Percentiles rank a stretch among this genome's conserved stretches.
phyloP scores from a whole-genome alignment of 345 rosid genomes.

The Citrus unshiu region DNA sequence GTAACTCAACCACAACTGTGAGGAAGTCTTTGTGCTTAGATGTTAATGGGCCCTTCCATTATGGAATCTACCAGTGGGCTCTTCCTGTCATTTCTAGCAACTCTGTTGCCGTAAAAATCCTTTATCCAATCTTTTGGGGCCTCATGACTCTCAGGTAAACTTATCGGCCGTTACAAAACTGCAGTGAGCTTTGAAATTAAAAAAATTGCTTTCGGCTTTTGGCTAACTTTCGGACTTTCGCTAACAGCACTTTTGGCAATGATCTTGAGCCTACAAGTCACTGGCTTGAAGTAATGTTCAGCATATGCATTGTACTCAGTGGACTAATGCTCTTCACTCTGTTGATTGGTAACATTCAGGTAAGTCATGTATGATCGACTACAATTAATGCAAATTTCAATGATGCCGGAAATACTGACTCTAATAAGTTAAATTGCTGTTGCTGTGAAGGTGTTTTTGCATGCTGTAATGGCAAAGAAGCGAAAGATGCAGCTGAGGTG shows the following conservation, averaged over 20 bases:
- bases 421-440: slow-evolving; percentile 20
- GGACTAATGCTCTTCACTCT: slow-evolving; percentile 63
- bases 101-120: slow-evolving; percentile 44
- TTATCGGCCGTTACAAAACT: not conserved
- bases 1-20: slow-evolving; percentile 18
- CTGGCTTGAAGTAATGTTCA: slow-evolving; percentile 53
- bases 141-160: slow-evolving; percentile 51
- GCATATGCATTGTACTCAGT: slow-evolving; percentile 45
- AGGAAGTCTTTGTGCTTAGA: slow-evolving; percentile 46
- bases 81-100: slow-evolving; percentile 55
- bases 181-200: not conserved
- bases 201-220: not conserved
- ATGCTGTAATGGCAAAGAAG: slow-evolving; percentile 74
- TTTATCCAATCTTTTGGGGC: slow-evolving; percentile 74
- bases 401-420: not conserved
- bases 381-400: not conserved
- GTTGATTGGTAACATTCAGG: slow-evolving; percentile 62
- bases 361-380: not conserved
- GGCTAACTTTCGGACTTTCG: not conserved
- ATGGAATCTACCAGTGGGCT: slow-evolving; percentile 53
- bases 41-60: slow-evolving; percentile 36
- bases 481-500: slow-evolving; percentile 75
- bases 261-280: slow-evolving; percentile 59
- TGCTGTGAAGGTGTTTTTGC: slow-evolving; percentile 64
- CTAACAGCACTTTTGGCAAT: slow-evolving; percentile 52